Percentiles rank a stretch among this genome's conserved stretches.
Conservation (phyloP, 2,329 filamentous ascomycete species). For the Colletotrichum liriopes region DNA sequence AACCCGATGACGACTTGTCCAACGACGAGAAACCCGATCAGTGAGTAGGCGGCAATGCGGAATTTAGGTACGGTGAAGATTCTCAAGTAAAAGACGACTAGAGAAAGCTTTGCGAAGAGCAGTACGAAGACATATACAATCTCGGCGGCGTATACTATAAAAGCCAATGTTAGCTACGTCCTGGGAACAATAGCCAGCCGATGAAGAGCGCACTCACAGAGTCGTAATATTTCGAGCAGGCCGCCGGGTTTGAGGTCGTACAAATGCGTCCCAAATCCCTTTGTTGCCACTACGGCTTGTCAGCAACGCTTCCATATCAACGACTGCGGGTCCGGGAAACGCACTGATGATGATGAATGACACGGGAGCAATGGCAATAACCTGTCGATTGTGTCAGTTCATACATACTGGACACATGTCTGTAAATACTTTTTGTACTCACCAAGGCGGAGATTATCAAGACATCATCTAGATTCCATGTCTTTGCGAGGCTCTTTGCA, state of each 20-base stretch:
- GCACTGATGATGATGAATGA: slow-evolving; percentile 31
- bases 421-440: background rate
- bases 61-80: slow-evolving; percentile 49
- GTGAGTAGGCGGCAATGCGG: slow-evolving; percentile 47
- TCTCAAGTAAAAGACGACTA: slow-evolving; percentile 52
- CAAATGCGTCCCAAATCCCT: slow-evolving; percentile 40
- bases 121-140: slow-evolving; percentile 51
- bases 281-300: slow-evolving; percentile 21
- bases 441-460: slow-evolving; percentile 35
- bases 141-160: slow-evolving; percentile 45
- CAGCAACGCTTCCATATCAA: background rate
- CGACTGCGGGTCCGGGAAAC: background rate
- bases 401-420: background rate
- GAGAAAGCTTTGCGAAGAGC: slow-evolving; percentile 50
- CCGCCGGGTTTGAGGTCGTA: slow-evolving; percentile 39
- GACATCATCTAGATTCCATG: slow-evolving; percentile 28
- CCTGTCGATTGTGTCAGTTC: background rate
- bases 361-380: slow-evolving; percentile 29
- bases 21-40: slow-evolving; percentile 47
- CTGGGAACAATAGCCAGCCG: fast-evolving
- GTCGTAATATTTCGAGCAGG: slow-evolving; percentile 29
- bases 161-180: background rate
- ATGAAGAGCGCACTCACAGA: slow-evolving; percentile 5
- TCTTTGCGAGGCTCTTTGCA: slow-evolving; percentile 29
- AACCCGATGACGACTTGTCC: slow-evolving; percentile 51